A percentile compares a stretch with the other conserved stretches of the same genome.
Conservation (phyloP, 73 alveolate species). For the Blepharisma stoltei region DNA sequence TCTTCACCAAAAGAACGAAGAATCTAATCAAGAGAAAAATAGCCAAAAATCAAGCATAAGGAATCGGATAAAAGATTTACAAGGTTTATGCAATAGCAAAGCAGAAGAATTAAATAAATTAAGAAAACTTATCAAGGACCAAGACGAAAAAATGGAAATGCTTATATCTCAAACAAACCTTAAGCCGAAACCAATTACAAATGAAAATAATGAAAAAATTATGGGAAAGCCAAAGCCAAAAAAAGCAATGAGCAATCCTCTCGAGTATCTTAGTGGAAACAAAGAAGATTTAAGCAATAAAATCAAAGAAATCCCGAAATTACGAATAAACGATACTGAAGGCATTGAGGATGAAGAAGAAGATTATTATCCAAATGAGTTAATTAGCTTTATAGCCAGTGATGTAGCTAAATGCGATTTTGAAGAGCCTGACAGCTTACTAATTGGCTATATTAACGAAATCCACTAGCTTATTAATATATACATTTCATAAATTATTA, state of each 20-base stretch:
- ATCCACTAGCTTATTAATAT: neutral
- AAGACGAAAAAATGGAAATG: neutral
- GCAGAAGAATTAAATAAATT: neutral
- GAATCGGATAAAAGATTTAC: neutral
- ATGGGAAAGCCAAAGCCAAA: neutral
- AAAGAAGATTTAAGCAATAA: too few species aligned
- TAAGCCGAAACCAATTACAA: neutral
- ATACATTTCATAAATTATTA: too few species aligned
- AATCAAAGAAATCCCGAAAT: too few species aligned
- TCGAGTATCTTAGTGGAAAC: neutral
- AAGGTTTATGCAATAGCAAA: neutral
- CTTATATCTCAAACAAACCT: neutral
- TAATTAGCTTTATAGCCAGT: slow-evolving; percentile 8
- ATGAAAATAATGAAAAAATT: too few species aligned
- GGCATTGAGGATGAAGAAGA: neutral
- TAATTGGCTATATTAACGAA: slow-evolving; percentile 3
- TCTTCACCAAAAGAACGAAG: too few species aligned
- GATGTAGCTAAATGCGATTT: slow-evolving; percentile 8
- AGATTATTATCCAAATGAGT: neutral
- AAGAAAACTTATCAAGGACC: neutral
- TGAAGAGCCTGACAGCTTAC: slow-evolving; percentile 14
- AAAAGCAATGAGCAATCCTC: slow-evolving; percentile 21
- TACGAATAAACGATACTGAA: neutral
- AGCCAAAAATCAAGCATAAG: neutral
- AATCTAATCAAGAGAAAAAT: too few species aligned